Conservation (phyloP, 2,329 filamentous ascomycete species). For the Pseudogymnoascus sp. region DNA sequence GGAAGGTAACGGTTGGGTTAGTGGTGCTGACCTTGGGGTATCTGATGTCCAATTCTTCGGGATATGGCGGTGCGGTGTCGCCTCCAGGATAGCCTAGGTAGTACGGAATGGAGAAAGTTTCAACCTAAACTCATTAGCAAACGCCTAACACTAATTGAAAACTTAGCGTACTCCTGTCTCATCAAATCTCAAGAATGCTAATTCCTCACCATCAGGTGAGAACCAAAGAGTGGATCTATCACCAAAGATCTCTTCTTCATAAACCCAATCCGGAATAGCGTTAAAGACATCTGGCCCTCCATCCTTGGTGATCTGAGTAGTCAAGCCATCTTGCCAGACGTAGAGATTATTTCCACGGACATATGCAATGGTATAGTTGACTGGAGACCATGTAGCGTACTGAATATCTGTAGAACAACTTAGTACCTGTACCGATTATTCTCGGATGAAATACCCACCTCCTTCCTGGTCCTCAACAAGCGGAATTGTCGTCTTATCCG, state of each 20-base stretch:
- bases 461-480: conserved; percentile 46
- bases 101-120: conserved; percentile 56
- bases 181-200: conserved; percentile 50
- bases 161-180: conserved; percentile 52
- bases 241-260: conserved; percentile 51
- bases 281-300: conserved; percentile 56
- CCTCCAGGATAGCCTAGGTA: conserved; percentile 48
- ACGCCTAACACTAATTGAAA: background rate
- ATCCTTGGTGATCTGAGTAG: conserved; percentile 44
- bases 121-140: background rate
- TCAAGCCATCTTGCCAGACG: conserved; percentile 45
- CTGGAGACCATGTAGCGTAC: conserved; percentile 54
- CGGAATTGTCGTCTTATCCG: conserved; percentile 44
- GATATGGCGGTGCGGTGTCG: conserved; percentile 51
- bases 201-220: conserved; percentile 45
- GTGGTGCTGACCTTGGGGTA: conserved; percentile 63
- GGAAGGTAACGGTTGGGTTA: conserved; percentile 57
- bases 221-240: conserved; percentile 46
- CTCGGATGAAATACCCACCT: conserved; percentile 38
- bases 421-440: background rate
- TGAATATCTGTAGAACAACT: conserved; percentile 38
- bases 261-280: conserved; percentile 57
- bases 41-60: conserved; percentile 51
- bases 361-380: conserved; percentile 54
- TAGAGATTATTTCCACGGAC: conserved; percentile 60